phyloP scores from a whole-genome alignment of 257 asterid genomes.

The Penstemon davidsonii region DNA sequence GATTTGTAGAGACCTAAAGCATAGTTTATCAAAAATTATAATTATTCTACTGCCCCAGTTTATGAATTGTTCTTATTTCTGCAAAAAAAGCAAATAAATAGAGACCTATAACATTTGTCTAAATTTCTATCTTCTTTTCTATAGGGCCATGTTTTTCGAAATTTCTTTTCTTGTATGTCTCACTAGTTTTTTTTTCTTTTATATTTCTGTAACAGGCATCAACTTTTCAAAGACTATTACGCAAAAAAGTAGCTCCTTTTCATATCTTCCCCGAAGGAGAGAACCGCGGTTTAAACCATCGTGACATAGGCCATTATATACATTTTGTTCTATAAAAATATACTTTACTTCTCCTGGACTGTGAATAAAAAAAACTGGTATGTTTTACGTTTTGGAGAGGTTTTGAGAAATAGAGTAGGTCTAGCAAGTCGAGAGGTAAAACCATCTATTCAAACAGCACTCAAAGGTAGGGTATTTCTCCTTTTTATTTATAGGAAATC shows the following conservation, averaged over 20 bases:
- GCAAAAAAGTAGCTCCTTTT: constrained; percentile 1
- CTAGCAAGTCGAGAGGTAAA: not conserved
- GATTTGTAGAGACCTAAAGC: not conserved
- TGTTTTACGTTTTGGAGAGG: not conserved
- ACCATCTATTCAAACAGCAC: not conserved
- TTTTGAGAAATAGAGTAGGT: constrained; percentile 2
- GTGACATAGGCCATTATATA: constrained; percentile 4
- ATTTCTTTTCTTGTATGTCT: constrained; percentile 3
- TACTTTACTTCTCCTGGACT: not conserved
- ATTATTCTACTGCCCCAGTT: not conserved
- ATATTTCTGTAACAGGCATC: constrained; percentile 37
- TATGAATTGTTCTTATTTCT: not conserved
- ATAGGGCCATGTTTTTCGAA: not conserved
- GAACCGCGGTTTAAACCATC: not conserved
- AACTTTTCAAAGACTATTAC: constrained; percentile 40
- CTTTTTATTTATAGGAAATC: too few species aligned
- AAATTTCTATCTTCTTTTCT: not conserved
- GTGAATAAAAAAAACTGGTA: not conserved
- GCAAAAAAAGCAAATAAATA: not conserved
- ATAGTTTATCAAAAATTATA: not conserved
- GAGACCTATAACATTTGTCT: not conserved
- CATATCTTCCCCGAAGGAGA: constrained; percentile 3
- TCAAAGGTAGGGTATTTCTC: not conserved
- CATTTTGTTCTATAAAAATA: not conserved
- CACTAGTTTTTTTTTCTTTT: constrained; percentile 1